Conservation (phyloP, 2,329 filamentous ascomycete genomes). For the Cordyceps fumosorosea region DNA sequence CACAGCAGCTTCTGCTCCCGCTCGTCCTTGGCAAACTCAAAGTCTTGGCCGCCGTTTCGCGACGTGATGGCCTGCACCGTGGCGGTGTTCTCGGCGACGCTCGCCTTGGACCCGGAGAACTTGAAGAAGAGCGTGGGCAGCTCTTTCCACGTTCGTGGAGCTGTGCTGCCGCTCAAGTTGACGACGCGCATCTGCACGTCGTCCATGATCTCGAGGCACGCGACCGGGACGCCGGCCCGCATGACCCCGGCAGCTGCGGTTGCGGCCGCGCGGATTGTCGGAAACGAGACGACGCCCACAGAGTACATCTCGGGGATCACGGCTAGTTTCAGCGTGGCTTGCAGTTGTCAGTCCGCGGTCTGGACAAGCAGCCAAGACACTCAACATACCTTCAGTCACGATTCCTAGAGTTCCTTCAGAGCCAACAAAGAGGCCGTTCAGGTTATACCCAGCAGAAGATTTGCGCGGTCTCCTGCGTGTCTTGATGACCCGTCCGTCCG, state of each 20-base stretch:
- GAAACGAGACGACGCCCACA: constrained; percentile 75
- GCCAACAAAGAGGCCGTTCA: constrained; percentile 73
- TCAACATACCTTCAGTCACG: constrained; percentile 58
- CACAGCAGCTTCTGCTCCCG: constrained; percentile 70
- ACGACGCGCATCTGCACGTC: constrained; percentile 82
- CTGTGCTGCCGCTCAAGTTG: constrained; percentile 65
- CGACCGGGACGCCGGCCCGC: constrained; percentile 65
- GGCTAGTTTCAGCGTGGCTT: constrained; percentile 69
- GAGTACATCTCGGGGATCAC: constrained; percentile 69
- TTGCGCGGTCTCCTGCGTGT: constrained; percentile 72
- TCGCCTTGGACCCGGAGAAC: constrained; percentile 70
- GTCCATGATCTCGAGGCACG: constrained; percentile 81
- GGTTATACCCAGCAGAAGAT: constrained; percentile 75
- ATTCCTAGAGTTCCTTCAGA: constrained; percentile 76
- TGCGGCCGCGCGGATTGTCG: constrained; percentile 68
- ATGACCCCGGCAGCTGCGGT: constrained; percentile 70
- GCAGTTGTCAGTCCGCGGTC: neutral
- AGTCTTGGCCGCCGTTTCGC: constrained; percentile 55
- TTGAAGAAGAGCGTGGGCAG: constrained; percentile 77
- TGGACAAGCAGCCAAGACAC: neutral
- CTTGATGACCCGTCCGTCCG: constrained; percentile 74
- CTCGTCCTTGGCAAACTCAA: constrained; percentile 69
- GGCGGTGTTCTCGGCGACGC: constrained; percentile 71
- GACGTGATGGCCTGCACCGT: constrained; percentile 63
- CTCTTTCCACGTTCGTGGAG: constrained; percentile 65